These are phyloP conservation scores for Lyophyllum semitale DNA, from an alignment of 768 basidiomycete species.

Conservation along the genomic window DNA sequence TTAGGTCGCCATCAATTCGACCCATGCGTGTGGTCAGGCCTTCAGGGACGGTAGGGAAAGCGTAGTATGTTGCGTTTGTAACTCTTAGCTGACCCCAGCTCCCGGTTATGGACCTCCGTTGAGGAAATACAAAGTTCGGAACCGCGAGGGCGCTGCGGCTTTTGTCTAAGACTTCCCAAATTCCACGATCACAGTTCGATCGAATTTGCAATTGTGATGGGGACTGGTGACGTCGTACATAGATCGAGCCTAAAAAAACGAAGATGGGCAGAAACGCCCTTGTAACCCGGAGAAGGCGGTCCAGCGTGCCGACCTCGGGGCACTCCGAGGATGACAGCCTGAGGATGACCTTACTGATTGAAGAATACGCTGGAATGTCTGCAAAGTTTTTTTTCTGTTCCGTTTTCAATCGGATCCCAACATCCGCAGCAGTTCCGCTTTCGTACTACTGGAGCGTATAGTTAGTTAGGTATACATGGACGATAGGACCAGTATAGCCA, in stretches of 20 bases:
- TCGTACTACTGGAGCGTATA: not conserved
- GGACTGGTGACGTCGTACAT: not conserved
- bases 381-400: not conserved
- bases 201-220: not conserved
- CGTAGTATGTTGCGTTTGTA: too few relatives aligned
- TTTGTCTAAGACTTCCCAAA: too few relatives aligned
- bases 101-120: not conserved
- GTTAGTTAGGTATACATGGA: too few relatives aligned
- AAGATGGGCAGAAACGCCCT: not conserved
- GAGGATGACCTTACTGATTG: not conserved
- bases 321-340: not conserved
- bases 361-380: too few relatives aligned
- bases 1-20: too few relatives aligned
- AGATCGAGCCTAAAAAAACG: not conserved
- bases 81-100: too few relatives aligned
- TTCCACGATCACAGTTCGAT: not conserved
- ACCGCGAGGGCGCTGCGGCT: too few relatives aligned
- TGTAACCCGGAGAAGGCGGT: not conserved
- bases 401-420: not conserved
- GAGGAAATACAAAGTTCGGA: not conserved
- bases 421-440: too few relatives aligned
- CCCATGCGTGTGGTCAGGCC: too few relatives aligned
- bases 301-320: not conserved
- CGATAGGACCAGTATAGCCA: too few relatives aligned
- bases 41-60: too few relatives aligned